These are phyloP conservation scores for Geranium rotundifolium DNA, from an alignment of 345 rosid genomes.

Conservation along the genomic window DNA sequence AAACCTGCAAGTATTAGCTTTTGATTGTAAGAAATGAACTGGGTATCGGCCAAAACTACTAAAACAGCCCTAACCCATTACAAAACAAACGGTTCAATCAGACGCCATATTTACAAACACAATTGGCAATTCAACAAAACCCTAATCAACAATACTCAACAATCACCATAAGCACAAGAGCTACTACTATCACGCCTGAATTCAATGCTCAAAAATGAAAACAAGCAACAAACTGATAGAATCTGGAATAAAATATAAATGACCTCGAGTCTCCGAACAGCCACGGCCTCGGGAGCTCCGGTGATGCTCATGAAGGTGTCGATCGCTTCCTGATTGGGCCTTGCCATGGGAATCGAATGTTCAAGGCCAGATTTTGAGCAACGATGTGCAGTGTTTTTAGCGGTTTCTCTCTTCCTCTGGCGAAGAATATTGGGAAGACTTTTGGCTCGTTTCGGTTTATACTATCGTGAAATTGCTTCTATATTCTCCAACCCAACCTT, in stretches of 20 bases:
- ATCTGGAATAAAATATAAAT: neutral
- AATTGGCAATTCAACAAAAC: neutral
- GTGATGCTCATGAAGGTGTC: conserved; percentile 80
- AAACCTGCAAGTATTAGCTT: neutral
- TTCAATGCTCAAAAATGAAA: neutral
- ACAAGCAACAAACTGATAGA: neutral
- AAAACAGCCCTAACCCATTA: too few relatives aligned
- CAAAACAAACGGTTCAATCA: neutral
- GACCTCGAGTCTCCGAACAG: conserved; percentile 67
- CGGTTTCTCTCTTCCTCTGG: conserved; percentile 2
- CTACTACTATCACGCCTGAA: neutral
- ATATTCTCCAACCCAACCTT: too few relatives aligned
- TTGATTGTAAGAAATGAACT: too few relatives aligned
- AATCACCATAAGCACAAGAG: neutral
- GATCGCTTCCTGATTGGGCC: conserved; percentile 68
- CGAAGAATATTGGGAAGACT: too few relatives aligned
- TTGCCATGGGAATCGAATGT: conserved; percentile 36
- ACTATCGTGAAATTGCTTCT: too few relatives aligned
- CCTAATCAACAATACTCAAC: neutral
- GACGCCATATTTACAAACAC: neutral
- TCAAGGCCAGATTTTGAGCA: neutral
- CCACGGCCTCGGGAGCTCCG: conserved; percentile 58
- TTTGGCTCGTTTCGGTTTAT: too few relatives aligned
- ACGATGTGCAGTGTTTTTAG: neutral
- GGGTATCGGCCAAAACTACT: too few relatives aligned